Evolutionary conservation across 108 stramenopile genomes (phyloP).

Genomic region (Nannochloropsis oceanica): DNA sequence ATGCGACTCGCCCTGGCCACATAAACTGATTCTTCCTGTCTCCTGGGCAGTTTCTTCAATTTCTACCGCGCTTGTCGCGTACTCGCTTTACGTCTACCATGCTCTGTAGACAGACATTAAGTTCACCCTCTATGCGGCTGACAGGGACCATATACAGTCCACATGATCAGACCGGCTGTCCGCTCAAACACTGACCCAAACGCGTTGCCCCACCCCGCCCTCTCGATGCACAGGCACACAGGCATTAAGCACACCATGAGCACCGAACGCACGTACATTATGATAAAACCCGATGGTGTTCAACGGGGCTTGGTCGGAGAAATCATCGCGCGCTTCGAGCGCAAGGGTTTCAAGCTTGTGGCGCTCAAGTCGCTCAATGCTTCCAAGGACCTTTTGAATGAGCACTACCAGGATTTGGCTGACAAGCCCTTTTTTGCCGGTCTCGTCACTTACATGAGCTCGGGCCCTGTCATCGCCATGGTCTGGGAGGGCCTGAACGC

Average conservation of each 20-base stretch:
- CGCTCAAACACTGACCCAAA: too few species aligned
- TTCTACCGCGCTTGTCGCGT: too few species aligned
- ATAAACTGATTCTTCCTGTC: too few species aligned
- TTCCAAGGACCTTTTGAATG: conserved; percentile 64
- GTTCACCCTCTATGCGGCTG: too few species aligned
- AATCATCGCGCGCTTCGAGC: conserved; percentile 93
- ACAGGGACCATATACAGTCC: too few species aligned
- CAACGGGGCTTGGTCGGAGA: conserved; percentile 92
- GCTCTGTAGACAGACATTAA: too few species aligned
- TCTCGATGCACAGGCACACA: too few species aligned
- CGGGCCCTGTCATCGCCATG: conserved; percentile 68
- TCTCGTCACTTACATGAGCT: conserved; percentile 78
- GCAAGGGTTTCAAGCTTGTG: conserved; percentile 84
- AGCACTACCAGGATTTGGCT: conserved; percentile 84
- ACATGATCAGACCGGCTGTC: too few species aligned
- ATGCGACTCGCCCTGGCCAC: too few species aligned
- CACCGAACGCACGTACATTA: conserved; percentile 69
- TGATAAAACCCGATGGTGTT: conserved; percentile 99
- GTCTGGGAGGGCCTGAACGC: conserved; percentile 40
- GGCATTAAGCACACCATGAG: neutral
- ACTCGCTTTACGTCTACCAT: too few species aligned
- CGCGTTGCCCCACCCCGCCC: too few species aligned
- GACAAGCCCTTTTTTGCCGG: conserved; percentile 84
- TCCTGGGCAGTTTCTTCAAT: too few species aligned
- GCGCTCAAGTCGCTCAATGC: conserved; percentile 85